Base-by-base conservation (phyloP, 1,284 basidiomycete species). In the Ustilago tritici region DNA sequence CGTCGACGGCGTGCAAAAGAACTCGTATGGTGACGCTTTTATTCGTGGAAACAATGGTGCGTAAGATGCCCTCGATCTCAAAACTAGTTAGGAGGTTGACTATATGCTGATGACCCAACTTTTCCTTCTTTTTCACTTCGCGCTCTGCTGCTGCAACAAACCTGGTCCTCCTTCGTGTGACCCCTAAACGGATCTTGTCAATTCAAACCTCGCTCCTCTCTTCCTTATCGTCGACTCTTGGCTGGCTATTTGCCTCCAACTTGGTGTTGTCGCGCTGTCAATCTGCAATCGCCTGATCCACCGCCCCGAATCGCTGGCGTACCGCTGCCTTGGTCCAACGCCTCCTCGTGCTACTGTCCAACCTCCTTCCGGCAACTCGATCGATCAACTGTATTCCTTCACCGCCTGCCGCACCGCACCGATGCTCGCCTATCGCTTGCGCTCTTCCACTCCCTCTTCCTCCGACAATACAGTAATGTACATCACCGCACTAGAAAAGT, bases 1-100 rank as follows among this genome's bases (percentile, higher is more conserved):
- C 87, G 93, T 97, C 14, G 92, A 93, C 79, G 95, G 95, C 11
- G 86, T 88, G 38, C 89, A 93, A 61, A 95, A 93, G 46, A 96
- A 95, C 85, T 90, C 89, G 71, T 98, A 95, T 82, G 95, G 95
- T 1, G 95, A 98, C 87, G 92, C 95, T 35, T 98, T 98, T 87
- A 93, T 98, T 78, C 89, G 96, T 63, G 96, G 96, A 38, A 98
- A 98, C 88, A 98, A 98, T 87, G 96, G 96, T 96, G 78, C 71
- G 92, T 88, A 8, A 43, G 12, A 23, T 52, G 23, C 28, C 31
- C 49, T 28, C 15, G 17, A 8, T n/a, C n/a, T 3, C 28, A 28
- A 52, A 17, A 7, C 15, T 23, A 23, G 43, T 36, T 47, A 28
- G 6, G 3, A 54, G 35, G 2, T 47, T 1, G 14, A 31, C 49